phyloP scores from a whole-genome alignment of 108 stramenopile species.

The Epithemia pelagica region DNA sequence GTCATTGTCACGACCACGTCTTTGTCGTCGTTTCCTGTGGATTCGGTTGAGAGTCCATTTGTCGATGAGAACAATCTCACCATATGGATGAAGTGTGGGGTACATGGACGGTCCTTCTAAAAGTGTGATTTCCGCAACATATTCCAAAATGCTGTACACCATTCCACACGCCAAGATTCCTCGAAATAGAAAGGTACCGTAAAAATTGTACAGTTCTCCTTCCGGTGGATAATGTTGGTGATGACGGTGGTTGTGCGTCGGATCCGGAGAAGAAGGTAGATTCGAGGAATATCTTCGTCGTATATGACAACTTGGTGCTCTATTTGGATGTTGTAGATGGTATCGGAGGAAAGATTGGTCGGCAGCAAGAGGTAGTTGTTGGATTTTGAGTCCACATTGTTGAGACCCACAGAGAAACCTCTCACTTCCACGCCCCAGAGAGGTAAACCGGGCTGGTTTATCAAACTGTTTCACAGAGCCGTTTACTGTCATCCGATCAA shows the following conservation, averaged over 20 bases:
- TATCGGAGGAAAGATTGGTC: no score
- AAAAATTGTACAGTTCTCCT: neutral
- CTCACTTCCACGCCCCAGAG: no score
- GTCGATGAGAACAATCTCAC: constrained; percentile 80
- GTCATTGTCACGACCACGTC: constrained; percentile 13
- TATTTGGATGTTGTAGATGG: no score
- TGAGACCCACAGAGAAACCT: no score
- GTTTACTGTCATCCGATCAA: no score
- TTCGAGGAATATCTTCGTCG: no score
- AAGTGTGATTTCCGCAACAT: constrained; percentile 60
- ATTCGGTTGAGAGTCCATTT: constrained; percentile 30
- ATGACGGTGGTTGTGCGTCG: no score
- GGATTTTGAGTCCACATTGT: no score
- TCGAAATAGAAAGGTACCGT: constrained; percentile 7
- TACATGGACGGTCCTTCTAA: constrained; percentile 92
- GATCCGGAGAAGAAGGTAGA: neutral
- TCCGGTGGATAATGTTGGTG: neutral
- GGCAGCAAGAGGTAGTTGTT: no score
- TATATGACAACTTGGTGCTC: no score
- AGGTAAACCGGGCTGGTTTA: no score
- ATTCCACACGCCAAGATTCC: constrained; percentile 34
- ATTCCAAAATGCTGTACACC: constrained; percentile 64
- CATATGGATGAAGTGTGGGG: constrained; percentile 68
- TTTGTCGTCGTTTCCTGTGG: constrained; percentile 35
- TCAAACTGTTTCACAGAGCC: no score